These are phyloP conservation scores for Amaranthus tricolor DNA, from an alignment of 179 eudicot genomes.

Conservation along the genomic window DNA sequence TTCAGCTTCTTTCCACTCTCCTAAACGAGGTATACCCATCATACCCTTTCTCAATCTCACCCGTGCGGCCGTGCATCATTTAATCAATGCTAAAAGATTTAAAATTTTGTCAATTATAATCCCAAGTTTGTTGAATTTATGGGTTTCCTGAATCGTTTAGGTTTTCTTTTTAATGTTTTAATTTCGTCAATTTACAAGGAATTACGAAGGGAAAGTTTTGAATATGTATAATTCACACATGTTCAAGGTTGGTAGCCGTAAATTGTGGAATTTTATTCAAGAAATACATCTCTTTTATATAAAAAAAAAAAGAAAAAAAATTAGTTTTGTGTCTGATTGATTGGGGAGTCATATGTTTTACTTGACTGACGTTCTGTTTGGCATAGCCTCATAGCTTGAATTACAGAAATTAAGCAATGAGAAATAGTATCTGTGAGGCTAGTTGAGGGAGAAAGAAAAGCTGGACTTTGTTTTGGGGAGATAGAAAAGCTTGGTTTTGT, in stretches of 20 bases:
- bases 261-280: background rate
- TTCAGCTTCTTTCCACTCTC: slow-evolving; percentile 51
- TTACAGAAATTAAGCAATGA: background rate
- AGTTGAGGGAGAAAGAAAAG: background rate
- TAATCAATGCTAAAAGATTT: background rate
- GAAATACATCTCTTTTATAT: background rate
- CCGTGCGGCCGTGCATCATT: background rate
- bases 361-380: background rate
- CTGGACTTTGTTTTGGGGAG: background rate
- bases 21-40: slow-evolving; percentile 36
- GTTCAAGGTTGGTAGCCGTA: background rate
- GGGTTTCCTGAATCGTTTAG: background rate
- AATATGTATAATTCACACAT: no score
- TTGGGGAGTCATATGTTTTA: background rate
- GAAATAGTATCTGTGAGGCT: background rate
- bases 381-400: background rate
- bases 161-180: background rate
- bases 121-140: background rate
- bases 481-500: background rate
- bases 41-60: background rate
- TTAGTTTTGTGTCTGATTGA: background rate
- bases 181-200: background rate
- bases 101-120: background rate
- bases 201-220: background rate
- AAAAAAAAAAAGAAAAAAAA: background rate